Base-by-base conservation (phyloP, 169 alveolate genomes). In the Plasmodium vinckei region DNA sequence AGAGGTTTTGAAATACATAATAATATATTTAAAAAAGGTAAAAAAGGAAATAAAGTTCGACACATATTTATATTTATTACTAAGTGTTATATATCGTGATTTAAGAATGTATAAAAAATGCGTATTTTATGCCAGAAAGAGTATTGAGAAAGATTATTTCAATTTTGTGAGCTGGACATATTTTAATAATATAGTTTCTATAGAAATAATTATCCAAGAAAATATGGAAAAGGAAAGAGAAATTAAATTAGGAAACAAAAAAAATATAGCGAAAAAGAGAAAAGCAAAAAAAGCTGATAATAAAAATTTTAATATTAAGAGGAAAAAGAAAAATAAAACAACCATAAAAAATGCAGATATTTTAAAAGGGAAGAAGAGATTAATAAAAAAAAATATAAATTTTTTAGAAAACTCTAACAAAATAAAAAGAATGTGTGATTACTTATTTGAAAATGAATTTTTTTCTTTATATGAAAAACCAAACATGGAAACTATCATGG, bases 41-140 rank as follows among this genome's bases (percentile, higher is more conserved):
- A 53, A 64, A 63, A 63, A 75, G 21, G 10, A 2, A 15, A 25
- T 75, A 21, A 19, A 47, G 13, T 42, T 75, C 9, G 88, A 75
- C 15, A 75, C 88, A 42, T 57, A 75, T 57, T 68, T 75, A 25
- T 75, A 68, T 75, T 68, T 75, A 68, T 68, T 75, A 15, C 70
- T 75, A 47, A 63, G 77, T 25, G 57, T 63, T 10, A 73, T 51
- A 61, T 75, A 23, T 42, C 64, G 64, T 21, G 88, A 75, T 47
- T 75, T 75, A 23, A 64, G 33, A 15, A 75, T 15, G 25, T 75
- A 23, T 44, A 51, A 75, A 47, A 75, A 75, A 75, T 61, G 88
- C 51, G 21, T 75, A 33, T 23, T 75, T 10, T 75, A 63, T 42
- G 63, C 56, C 9, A 61, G 27, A 44, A 75, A 75, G 53, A 75